These are phyloP conservation scores for Penicillium sp. DNA, from an alignment of 2,329 filamentous ascomycete species.

Conservation along the genomic window DNA sequence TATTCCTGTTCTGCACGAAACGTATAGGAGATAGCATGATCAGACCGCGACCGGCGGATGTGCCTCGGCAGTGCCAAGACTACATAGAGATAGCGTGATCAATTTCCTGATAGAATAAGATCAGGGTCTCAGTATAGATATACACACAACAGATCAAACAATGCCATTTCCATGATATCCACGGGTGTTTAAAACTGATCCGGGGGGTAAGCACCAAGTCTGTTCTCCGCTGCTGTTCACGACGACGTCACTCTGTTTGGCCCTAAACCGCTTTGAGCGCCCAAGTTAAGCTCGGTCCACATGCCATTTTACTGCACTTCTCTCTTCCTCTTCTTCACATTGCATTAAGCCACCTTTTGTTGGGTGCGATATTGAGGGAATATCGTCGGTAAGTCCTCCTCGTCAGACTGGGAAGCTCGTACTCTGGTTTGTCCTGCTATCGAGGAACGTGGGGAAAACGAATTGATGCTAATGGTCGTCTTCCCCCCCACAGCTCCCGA, in stretches of 20 bases:
- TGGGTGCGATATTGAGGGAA: not conserved
- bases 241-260: constrained; percentile 27
- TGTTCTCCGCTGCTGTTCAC: not conserved
- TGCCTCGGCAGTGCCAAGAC: not conserved
- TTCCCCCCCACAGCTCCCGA: constrained; percentile 6
- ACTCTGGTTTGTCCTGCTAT: not conserved
- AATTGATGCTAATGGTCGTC: constrained; percentile 11
- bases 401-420: not conserved
- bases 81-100: too few species aligned
- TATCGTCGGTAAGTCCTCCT: not conserved
- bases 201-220: not conserved
- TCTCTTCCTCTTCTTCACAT: constrained; percentile 8
- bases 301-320: constrained; percentile 14
- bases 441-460: too few species aligned
- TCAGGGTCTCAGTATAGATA: not conserved
- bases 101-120: not conserved
- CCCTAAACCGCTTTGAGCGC: constrained; percentile 18
- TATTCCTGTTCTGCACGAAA: not conserved
- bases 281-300: constrained; percentile 19
- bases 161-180: not conserved
- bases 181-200: not conserved
- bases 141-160: not conserved
- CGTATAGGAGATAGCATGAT: not conserved
- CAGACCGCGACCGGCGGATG: not conserved
- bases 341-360: not conserved